These are phyloP conservation scores for Ganoderma boninense DNA, from an alignment of 1,284 basidiomycete genomes.

Conservation along the genomic window DNA sequence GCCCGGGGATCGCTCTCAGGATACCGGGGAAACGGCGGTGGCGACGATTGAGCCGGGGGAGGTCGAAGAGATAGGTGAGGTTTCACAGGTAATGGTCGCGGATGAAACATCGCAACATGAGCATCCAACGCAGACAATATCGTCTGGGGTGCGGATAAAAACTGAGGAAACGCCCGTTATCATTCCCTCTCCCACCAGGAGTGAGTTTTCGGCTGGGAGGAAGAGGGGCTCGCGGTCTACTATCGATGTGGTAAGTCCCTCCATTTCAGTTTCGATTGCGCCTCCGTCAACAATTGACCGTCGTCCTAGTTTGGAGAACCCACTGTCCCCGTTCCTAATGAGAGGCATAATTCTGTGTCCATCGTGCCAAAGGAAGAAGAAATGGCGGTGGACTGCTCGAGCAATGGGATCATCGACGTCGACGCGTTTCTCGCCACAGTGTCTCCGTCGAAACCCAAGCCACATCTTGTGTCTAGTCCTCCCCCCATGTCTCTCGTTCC, in stretches of 20 bases:
- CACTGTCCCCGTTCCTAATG: neutral
- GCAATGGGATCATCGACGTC: slow-evolving; percentile 2
- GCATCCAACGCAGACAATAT: neutral
- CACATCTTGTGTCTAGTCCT: neutral
- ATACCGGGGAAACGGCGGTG: neutral
- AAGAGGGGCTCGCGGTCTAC: slow-evolving; percentile 24
- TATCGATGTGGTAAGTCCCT: slow-evolving; percentile 27
- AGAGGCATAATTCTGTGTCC: neutral
- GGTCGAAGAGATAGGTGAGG: slow-evolving; percentile 19
- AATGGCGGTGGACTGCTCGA: neutral
- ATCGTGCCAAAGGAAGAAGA: slow-evolving; percentile 5
- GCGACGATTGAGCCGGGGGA: neutral
- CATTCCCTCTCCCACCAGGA: slow-evolving; percentile 14
- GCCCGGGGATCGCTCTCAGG: slow-evolving; percentile 2
- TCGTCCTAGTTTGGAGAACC: slow-evolving; percentile 26
- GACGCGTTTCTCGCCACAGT: slow-evolving; percentile 6
- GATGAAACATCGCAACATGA: slow-evolving; percentile 22
- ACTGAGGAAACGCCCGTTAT: slow-evolving; percentile 16
- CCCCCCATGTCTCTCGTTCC: slow-evolving; percentile 1
- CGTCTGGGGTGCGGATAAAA: slow-evolving; percentile 18
- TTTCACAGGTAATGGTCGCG: slow-evolving; percentile 9
- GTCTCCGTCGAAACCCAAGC: neutral
- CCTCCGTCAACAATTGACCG: neutral
- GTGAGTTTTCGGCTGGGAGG: slow-evolving; percentile 6
- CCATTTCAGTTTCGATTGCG: neutral